phyloP scores from a whole-genome alignment of 1,139 yeast genomes.

The Taphrina confusa region DNA sequence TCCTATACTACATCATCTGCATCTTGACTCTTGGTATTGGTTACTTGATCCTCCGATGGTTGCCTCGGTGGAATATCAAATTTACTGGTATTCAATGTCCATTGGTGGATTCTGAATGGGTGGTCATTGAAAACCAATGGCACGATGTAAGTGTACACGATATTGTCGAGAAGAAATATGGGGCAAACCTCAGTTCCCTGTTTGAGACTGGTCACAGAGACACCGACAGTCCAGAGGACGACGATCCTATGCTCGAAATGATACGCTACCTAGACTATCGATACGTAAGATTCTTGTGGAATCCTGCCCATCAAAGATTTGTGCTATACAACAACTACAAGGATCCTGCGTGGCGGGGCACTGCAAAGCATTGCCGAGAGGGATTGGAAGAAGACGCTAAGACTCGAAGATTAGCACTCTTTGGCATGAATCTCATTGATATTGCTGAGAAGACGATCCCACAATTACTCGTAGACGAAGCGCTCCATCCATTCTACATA shows the following conservation, averaged over 20 bases:
- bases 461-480: constrained; percentile 77
- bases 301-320: constrained; percentile 83
- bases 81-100: constrained; percentile 68
- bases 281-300: constrained; percentile 76
- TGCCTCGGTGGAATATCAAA: constrained; percentile 71
- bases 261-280: constrained; percentile 75
- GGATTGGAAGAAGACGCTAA: constrained; percentile 73
- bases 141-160: constrained; percentile 72
- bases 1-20: constrained; percentile 59
- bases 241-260: constrained; percentile 62
- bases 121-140: constrained; percentile 88
- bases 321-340: constrained; percentile 85
- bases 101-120: constrained; percentile 85
- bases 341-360: constrained; percentile 66
- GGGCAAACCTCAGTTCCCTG: constrained; percentile 69
- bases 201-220: constrained; percentile 48
- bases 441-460: constrained; percentile 69
- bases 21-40: constrained; percentile 66
- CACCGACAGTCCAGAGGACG: constrained; percentile 45
- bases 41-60: constrained; percentile 76
- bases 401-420: constrained; percentile 69
- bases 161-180: constrained; percentile 62
- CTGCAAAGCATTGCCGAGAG: constrained; percentile 57
- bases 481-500: constrained; percentile 85
- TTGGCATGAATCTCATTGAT: constrained; percentile 74